phyloP scores from a whole-genome alignment of 768 basidiomycete genomes.

The Imleria badia region DNA sequence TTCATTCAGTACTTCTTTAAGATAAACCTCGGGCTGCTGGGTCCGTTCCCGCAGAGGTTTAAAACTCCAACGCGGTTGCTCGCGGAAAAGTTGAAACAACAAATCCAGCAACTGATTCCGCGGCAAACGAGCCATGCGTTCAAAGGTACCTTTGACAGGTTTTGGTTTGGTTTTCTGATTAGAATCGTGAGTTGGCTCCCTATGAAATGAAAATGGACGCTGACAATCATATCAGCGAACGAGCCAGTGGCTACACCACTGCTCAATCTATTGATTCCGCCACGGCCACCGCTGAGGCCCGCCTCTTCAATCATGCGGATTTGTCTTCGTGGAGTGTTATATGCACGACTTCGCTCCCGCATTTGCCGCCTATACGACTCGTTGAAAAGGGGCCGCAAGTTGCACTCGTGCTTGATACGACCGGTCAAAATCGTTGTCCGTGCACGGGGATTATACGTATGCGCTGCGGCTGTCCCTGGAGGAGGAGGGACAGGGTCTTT shows the following conservation, averaged over 20 bases:
- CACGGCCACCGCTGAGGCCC: slow-evolving; percentile 64
- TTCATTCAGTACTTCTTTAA: slow-evolving; percentile 79
- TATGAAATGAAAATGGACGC: slow-evolving; percentile 27
- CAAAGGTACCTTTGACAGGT: slow-evolving; percentile 67
- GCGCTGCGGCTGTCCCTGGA: slow-evolving; percentile 36
- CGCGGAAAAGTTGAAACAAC: slow-evolving; percentile 75
- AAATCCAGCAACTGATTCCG: slow-evolving; percentile 84
- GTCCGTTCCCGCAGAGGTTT: slow-evolving; percentile 74
- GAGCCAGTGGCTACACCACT: slow-evolving; percentile 64
- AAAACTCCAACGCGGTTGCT: slow-evolving; percentile 80
- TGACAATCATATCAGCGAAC: slow-evolving; percentile 67
- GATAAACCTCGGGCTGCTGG: slow-evolving; percentile 83
- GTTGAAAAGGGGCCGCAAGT: slow-evolving; percentile 65
- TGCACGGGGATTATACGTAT: slow-evolving; percentile 54
- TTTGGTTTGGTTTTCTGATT: slow-evolving; percentile 63
- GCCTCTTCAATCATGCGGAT: slow-evolving; percentile 76
- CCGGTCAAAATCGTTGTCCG: slow-evolving; percentile 79
- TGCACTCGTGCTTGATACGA: slow-evolving; percentile 79
- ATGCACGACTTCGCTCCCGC: slow-evolving; percentile 61
- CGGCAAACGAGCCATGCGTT: slow-evolving; percentile 91
- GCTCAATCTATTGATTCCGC: slow-evolving; percentile 75
- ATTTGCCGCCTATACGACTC: slow-evolving; percentile 71
- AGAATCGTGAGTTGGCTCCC: slow-evolving; percentile 7
- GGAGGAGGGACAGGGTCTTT: slow-evolving; percentile 53
- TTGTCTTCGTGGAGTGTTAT: slow-evolving; percentile 64